Conservation (phyloP, 305 asterid genomes). For the Ilex paraguariensis region DNA sequence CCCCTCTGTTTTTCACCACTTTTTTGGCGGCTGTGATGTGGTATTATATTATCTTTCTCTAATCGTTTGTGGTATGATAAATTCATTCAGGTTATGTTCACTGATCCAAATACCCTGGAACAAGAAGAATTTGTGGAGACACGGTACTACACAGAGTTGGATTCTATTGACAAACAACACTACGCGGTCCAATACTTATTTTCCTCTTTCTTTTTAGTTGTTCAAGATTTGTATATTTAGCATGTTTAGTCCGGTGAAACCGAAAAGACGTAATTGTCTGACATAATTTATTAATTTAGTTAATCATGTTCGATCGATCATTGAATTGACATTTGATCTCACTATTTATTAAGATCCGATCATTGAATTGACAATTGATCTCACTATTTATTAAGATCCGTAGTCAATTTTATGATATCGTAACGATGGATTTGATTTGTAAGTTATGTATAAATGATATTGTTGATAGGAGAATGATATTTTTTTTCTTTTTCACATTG, state of each 20-base stretch:
- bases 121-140: slow-evolving; percentile 43
- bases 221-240: background rate
- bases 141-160: slow-evolving; percentile 31
- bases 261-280: too few relatives aligned
- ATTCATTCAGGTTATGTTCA: slow-evolving; percentile 13
- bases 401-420: too few relatives aligned
- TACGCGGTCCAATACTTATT: slow-evolving; percentile 4
- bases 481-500: background rate
- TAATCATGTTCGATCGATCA: too few relatives aligned
- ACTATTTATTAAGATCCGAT: too few relatives aligned
- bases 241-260: background rate
- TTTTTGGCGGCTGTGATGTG: background rate
- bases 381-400: too few relatives aligned
- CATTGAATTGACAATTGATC: too few relatives aligned
- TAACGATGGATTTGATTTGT: too few relatives aligned
- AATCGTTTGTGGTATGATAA: background rate
- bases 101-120: slow-evolving; percentile 7
- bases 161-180: slow-evolving; percentile 37
- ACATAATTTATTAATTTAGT: too few relatives aligned
- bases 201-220: background rate
- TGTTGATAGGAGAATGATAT: too few relatives aligned
- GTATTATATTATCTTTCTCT: background rate
- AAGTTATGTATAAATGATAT: too few relatives aligned
- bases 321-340: too few relatives aligned
- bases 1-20: background rate